Evolutionary conservation across 2,329 filamentous ascomycete species (phyloP).

Genomic region (Delphinella strobiligena): DNA sequence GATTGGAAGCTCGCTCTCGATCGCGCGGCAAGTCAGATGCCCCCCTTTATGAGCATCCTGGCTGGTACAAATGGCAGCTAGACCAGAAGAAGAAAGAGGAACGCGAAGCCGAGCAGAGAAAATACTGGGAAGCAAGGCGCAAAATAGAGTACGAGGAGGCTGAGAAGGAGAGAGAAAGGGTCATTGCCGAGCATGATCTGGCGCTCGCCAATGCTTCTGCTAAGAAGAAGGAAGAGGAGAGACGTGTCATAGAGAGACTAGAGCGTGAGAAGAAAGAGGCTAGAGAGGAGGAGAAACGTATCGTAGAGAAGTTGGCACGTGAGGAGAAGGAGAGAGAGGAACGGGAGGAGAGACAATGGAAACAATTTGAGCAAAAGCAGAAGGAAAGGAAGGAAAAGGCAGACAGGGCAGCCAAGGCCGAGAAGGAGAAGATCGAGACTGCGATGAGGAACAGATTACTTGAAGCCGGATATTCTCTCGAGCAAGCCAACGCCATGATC

Average conservation of each 20-base stretch:
- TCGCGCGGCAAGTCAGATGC: slow-evolving; percentile 20
- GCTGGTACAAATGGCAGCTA: slow-evolving; percentile 17
- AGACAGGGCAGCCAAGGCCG: slow-evolving; percentile 26
- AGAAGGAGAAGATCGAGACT: slow-evolving; percentile 30
- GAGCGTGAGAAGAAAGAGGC: slow-evolving; percentile 12
- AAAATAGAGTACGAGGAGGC: slow-evolving; percentile 1
- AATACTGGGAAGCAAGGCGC: slow-evolving; percentile 15
- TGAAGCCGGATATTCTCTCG: slow-evolving; percentile 33
- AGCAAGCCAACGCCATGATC: slow-evolving; percentile 36
- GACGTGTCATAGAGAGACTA: slow-evolving; percentile 20
- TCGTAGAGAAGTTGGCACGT: neutral
- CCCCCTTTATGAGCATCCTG: no score
- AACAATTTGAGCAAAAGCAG: slow-evolving; percentile 25
- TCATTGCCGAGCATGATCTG: slow-evolving; percentile 26
- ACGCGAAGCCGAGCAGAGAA: slow-evolving; percentile 21
- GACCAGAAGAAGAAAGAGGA: slow-evolving; percentile 24
- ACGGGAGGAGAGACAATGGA: slow-evolving; percentile 29
- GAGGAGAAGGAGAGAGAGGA: slow-evolving; percentile 24
- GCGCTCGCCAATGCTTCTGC: slow-evolving; percentile 22
- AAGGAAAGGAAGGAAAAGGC: slow-evolving; percentile 29
- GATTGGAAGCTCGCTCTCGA: slow-evolving; percentile 19
- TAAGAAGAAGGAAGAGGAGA: slow-evolving; percentile 19
- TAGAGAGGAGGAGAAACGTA: slow-evolving; percentile 10
- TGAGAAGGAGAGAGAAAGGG: slow-evolving; percentile 20
- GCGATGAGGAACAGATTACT: slow-evolving; percentile 33